phyloP scores from a whole-genome alignment of 768 basidiomycete species.

The Infundibulicybe gibba region DNA sequence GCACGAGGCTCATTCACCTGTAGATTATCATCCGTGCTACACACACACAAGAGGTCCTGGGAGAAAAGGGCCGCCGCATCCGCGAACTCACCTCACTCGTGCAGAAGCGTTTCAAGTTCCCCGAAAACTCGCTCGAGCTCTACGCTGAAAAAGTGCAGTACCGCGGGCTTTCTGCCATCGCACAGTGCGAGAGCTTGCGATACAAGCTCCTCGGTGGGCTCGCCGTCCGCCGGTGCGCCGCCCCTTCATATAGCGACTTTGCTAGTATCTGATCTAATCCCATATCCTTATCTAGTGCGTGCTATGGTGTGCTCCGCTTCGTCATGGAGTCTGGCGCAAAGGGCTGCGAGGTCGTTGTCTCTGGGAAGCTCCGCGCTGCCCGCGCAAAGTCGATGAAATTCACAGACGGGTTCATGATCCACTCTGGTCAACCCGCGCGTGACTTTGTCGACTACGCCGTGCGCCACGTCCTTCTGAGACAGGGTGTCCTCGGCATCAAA shows the following conservation, averaged over 20 bases:
- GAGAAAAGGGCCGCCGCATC: conserved; percentile 99
- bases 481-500: conserved; percentile 99
- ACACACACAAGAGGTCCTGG: conserved; percentile 98
- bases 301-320: conserved; percentile 99
- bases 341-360: conserved; percentile 99
- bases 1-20: too few species aligned
- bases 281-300: conserved; percentile 58
- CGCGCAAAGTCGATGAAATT: conserved; percentile 99
- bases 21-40: conserved; percentile 99
- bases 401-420: conserved; percentile 99
- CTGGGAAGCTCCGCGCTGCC: conserved; percentile 98
- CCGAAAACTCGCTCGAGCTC: conserved; percentile 96
- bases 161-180: conserved; percentile 97
- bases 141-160: conserved; percentile 99
- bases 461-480: conserved; percentile 94
- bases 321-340: conserved; percentile 99
- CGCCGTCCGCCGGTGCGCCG: conserved; percentile 89
- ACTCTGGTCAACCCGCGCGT: conserved; percentile 95
- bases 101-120: conserved; percentile 99
- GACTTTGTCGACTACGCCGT: conserved; percentile 99
- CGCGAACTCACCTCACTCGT: conserved; percentile 98
- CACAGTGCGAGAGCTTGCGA: conserved; percentile 96
- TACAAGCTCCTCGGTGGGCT: conserved; percentile 99
- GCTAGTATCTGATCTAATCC: background rate
- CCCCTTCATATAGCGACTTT: background rate